Base-by-base conservation (phyloP, 2,329 filamentous ascomycete species). In the Clarireedia monteithiana region DNA sequence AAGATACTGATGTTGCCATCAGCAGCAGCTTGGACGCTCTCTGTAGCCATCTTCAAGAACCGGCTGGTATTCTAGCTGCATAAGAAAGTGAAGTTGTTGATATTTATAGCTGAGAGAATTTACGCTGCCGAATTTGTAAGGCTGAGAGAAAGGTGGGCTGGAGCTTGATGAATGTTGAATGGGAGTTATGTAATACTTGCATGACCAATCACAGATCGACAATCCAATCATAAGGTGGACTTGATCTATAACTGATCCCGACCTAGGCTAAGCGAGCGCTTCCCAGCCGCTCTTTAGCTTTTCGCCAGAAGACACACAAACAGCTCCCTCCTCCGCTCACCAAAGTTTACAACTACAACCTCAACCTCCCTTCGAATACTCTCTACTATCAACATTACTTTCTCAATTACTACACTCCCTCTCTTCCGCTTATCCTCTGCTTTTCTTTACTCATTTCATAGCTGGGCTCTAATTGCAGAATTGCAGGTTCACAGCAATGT, bases 1-100 rank as follows among this genome's bases (percentile, higher is more conserved):
- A 82, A 88, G 57, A 83, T 69, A 50, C 73, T 45, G 53, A 20
- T n/a, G 15, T 50, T 17, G 10, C 23, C 15, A 1, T 15, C 48
- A 39, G 5, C 34, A 17, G 52, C 27, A n/a, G 27, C 24, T 7
- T 49, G 30, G 12, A 12, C 30, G 14, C 17, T 14, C 3, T 49
- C 36, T 6, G 34, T 49, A 24, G 36, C n/a, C 52, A 54, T 54
- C 30, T 4, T 49, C 6, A 17, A 51, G 26, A 30, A 51, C 7
- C 3, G 30, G 12, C 10, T 12, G 30, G 12, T n/a, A 34, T 34
- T n/a, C 2, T 2, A 36, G 15, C 34, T 26, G 20, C 9, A 42
- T 42, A 42, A 42, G 30, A 12, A 34, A 12, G 30, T 34, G 30
- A 12, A 34, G 12, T 34, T 12, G 30, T 34, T 34, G 30, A 34